Evolutionary conservation across 1,284 basidiomycete genomes (phyloP).

Genomic region (Marasmius tenuissimus): DNA sequence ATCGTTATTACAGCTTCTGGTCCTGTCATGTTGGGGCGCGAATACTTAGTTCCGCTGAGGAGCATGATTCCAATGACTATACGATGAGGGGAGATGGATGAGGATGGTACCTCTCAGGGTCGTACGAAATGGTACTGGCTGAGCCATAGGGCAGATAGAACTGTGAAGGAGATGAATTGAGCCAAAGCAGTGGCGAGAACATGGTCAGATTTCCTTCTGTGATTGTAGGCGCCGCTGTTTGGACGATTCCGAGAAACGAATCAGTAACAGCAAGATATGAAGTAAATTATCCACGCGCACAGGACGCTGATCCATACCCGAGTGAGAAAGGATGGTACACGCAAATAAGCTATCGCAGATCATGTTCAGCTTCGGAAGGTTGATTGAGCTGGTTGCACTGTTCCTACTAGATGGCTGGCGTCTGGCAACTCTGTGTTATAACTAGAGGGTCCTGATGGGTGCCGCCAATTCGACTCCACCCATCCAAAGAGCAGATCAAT

Average conservation of each 20-base stretch:
- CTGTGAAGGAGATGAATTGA: neutral
- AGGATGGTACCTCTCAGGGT: neutral
- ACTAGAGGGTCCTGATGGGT: too few relatives aligned
- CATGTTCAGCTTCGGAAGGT: neutral
- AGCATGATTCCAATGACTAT: neutral
- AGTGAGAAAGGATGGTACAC: neutral
- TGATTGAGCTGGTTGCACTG: neutral
- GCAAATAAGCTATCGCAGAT: neutral
- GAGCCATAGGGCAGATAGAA: neutral
- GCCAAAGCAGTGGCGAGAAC: neutral
- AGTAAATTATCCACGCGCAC: neutral
- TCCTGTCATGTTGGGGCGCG: neutral
- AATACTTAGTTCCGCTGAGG: neutral
- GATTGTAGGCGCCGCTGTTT: neutral
- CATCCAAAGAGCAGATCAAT: too few relatives aligned
- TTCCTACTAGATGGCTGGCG: neutral
- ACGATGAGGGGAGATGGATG: neutral
- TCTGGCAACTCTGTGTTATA: too few relatives aligned
- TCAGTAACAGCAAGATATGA: neutral
- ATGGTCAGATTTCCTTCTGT: neutral
- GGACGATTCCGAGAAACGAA: too few relatives aligned
- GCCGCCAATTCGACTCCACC: too few relatives aligned
- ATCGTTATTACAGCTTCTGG: too few relatives aligned
- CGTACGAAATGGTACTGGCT: neutral
- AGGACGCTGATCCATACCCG: neutral